Conservation (phyloP, 2,329 filamentous ascomycete genomes). For the Trichoderma sp. region DNA sequence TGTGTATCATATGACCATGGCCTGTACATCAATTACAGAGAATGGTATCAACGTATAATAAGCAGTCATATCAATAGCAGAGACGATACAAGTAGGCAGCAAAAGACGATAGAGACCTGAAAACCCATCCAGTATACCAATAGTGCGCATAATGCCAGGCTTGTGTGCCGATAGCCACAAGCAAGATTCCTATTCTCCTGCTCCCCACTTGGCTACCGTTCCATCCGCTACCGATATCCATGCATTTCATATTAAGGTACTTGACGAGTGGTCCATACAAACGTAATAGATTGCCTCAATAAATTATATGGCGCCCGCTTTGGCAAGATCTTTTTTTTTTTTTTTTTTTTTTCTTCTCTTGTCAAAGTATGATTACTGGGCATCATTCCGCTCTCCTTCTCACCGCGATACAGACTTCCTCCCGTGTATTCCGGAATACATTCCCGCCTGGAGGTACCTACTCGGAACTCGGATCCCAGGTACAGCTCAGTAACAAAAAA, state of each 20-base stretch:
- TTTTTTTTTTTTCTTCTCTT: neutral
- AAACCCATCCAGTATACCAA: too few relatives aligned
- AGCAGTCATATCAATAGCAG: too few relatives aligned
- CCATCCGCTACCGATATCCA: neutral
- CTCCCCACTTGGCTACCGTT: neutral
- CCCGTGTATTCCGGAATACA: neutral
- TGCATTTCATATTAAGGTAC: neutral
- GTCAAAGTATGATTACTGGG: neutral
- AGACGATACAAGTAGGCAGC: too few relatives aligned
- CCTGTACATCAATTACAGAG: too few relatives aligned
- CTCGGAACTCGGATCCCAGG: neutral
- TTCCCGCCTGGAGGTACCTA: neutral
- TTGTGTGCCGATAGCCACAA: neutral
- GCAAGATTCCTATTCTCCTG: neutral
- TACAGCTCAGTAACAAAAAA: neutral
- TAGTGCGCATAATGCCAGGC: neutral
- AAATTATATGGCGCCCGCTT: neutral
- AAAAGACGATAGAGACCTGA: neutral
- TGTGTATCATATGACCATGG: neutral
- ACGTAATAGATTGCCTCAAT: neutral
- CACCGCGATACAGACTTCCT: neutral
- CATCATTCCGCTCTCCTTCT: neutral
- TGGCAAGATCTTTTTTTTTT: neutral
- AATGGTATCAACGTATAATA: too few relatives aligned
- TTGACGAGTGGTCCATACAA: neutral